These are phyloP conservation scores for Phytophthora pluvialis DNA, from an alignment of 352 stramenopile species.

Conservation along the genomic window DNA sequence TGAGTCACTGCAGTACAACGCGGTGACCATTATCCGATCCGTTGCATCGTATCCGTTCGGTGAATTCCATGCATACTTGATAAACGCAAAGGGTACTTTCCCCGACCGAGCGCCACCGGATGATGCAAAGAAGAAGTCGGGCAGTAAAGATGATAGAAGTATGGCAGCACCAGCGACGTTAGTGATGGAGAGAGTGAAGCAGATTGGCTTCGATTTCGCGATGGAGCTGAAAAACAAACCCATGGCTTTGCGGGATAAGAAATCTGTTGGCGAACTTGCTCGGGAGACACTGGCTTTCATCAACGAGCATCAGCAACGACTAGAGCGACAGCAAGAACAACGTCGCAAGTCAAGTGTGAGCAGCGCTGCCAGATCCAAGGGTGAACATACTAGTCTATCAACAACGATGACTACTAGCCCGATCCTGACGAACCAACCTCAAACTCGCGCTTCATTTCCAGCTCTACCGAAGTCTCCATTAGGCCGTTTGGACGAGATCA, in stretches of 20 bases:
- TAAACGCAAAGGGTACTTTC: conserved; percentile 28
- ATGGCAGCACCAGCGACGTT: background rate
- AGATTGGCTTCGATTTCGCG: conserved; percentile 64
- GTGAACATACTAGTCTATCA: background rate
- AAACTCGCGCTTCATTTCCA: conserved; percentile 23
- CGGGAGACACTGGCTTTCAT: conserved; percentile 64
- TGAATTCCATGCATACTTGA: conserved; percentile 51
- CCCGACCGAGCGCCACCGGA: background rate
- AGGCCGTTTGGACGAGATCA: conserved; percentile 3
- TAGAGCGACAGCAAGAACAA: conserved; percentile 26
- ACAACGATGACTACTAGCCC: conserved; percentile 2
- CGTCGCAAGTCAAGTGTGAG: conserved; percentile 9
- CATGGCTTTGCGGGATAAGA: conserved; percentile 41
- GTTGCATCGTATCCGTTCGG: conserved; percentile 73
- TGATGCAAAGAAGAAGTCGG: conserved; percentile 11
- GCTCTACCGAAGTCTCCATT: conserved; percentile 22
- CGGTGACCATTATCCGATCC: conserved; percentile 52
- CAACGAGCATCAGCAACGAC: conserved; percentile 43
- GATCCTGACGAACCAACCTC: conserved; percentile 10
- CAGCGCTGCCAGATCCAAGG: background rate
- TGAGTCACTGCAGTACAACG: conserved; percentile 52
- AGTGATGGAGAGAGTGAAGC: conserved; percentile 62
- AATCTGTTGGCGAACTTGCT: conserved; percentile 67
- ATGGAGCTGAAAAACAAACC: conserved; percentile 56
- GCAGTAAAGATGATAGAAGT: conserved; percentile 4